Base-by-base conservation (phyloP, 1,284 basidiomycete genomes). In the Ceratobasidium sp. region DNA sequence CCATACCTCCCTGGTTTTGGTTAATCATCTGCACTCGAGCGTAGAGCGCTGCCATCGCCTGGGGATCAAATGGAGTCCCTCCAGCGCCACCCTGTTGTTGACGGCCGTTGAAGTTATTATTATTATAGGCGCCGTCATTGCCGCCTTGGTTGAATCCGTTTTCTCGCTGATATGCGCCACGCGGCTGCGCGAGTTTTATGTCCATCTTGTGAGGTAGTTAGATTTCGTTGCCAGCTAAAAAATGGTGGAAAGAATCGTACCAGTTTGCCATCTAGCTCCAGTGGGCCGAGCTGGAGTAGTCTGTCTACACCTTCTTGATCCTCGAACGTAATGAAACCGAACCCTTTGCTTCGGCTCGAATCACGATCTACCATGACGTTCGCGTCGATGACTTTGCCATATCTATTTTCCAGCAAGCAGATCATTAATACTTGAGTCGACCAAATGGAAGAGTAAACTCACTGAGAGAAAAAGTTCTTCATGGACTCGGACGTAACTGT, bases 291-390 rank as follows among this genome's bases (percentile, higher is more conserved):
- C 6, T 92, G 92, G 80, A 97, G 91, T 83, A 96, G 92, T 42
- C 91, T 91, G 79, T 95, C 92, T 56, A 97, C 95, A 80, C 94
- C 91, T 10, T 92, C 92, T 80, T 97, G 94, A 83, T 96, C 94
- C 44, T 87, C 88, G 82, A 98, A 98, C 0, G 96, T 98, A 26
- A 99, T 93, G 83, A 99, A 99, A 0, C 98, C 98, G 82, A 99
- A 99, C 5, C 98, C 98, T 84, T 99, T 97, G 85, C 95, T 96
- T 66, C 97, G 87, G 46, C 95, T 94, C 20, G 96, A 98, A 84
- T 99, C 96, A 71, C 96, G 93, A 85, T 99, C 98, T 82, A 98
- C 90, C 98, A 99, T 99, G 82, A 99, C 96, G 0, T 96, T 99
- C 68, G 97, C 96, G 84, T 99, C 97, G 82, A 97, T 93, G 79